phyloP scores from a whole-genome alignment of 768 basidiomycete species.

The Suillus subluteus region DNA sequence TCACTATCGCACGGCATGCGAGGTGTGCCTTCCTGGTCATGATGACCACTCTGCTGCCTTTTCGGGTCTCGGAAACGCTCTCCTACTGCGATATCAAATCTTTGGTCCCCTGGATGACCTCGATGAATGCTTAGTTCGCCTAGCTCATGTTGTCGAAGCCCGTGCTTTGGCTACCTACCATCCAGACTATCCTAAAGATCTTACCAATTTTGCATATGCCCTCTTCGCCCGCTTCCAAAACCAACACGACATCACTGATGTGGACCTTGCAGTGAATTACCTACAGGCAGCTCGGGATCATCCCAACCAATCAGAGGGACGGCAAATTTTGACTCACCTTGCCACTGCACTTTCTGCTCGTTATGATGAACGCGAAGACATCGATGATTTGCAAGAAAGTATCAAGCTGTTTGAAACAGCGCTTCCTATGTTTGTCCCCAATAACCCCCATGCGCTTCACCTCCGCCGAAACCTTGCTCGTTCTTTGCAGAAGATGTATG shows the following conservation, averaged over 20 bases:
- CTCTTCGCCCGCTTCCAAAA: conserved; percentile 23
- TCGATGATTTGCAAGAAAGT: conserved; percentile 21
- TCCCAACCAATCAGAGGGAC: conserved; percentile 12
- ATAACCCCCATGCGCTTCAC: conserved; percentile 11
- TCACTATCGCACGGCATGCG: conserved; percentile 17
- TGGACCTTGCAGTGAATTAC: conserved; percentile 22
- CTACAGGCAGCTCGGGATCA: conserved; percentile 16
- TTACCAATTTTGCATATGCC: conserved; percentile 16
- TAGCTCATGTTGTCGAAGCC: conserved; percentile 23
- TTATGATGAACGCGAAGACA: background rate
- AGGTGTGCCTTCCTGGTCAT: conserved; percentile 15
- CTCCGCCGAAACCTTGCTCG: conserved; percentile 20
- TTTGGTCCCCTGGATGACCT: conserved; percentile 16
- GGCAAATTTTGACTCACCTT: conserved; percentile 11
- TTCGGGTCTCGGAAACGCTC: conserved; percentile 21
- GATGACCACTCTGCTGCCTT: conserved; percentile 14
- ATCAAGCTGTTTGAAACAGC: conserved; percentile 18
- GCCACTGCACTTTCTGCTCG: conserved; percentile 22
- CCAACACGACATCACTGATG: conserved; percentile 14
- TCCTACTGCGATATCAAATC: conserved; percentile 19
- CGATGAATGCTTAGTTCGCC: conserved; percentile 28
- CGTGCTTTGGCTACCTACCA: conserved; percentile 13
- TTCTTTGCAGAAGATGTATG: conserved; percentile 14
- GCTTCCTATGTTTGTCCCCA: conserved; percentile 17
- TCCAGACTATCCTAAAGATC: conserved; percentile 8